Percentiles rank a stretch among this genome's conserved stretches.
Evolutionary conservation across 2,329 filamentous ascomycete genomes (phyloP).

Genomic region (Apiospora phragmitis): DNA sequence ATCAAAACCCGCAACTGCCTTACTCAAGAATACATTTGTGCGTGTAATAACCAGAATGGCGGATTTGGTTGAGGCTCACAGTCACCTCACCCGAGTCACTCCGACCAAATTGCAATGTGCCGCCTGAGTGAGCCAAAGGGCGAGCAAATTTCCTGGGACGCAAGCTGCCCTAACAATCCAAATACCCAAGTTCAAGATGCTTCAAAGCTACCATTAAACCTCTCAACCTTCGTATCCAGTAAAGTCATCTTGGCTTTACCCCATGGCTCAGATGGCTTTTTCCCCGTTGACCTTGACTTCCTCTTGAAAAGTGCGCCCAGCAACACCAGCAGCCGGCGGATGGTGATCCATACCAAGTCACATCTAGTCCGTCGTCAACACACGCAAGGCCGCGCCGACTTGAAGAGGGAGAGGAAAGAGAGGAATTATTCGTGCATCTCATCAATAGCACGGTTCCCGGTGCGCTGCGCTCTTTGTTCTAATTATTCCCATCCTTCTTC

Average conservation of each 20-base stretch:
- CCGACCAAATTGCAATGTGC: background rate
- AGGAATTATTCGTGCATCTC: background rate
- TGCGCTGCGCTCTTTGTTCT: background rate
- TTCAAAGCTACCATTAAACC: background rate
- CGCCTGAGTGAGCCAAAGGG: background rate
- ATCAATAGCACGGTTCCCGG: background rate
- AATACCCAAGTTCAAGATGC: background rate
- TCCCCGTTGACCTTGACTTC: background rate
- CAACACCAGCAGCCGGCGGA: background rate
- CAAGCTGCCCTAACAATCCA: background rate
- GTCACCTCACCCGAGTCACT: background rate
- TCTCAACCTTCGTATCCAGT: background rate
- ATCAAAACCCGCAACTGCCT: background rate
- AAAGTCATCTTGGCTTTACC: background rate
- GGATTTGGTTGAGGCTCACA: background rate
- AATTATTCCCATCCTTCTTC: background rate
- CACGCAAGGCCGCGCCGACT: background rate
- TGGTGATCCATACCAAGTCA: constrained; percentile 1
- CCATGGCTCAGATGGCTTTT: background rate
- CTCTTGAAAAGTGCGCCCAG: background rate
- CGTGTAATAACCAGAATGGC: background rate
- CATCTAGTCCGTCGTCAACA: background rate
- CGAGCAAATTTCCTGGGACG: background rate
- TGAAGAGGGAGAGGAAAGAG: background rate
- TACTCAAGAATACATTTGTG: background rate